phyloP scores from a whole-genome alignment of 2,329 filamentous ascomycete genomes.

The Aspergillus fischeri region DNA sequence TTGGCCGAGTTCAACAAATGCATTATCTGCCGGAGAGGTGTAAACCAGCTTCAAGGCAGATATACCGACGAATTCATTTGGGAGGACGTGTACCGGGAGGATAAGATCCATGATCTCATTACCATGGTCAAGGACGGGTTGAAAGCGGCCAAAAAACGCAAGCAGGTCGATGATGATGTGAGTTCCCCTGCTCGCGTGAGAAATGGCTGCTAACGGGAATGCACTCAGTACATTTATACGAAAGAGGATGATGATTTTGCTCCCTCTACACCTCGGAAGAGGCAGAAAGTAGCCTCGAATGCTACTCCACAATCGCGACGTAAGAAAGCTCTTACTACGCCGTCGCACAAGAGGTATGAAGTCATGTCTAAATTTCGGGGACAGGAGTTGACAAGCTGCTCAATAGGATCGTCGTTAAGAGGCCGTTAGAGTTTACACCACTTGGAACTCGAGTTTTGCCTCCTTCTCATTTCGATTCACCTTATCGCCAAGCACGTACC shows the following conservation, averaged over 20 bases:
- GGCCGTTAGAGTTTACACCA: conserved; percentile 89
- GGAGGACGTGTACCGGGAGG: conserved; percentile 76
- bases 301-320: conserved; percentile 42
- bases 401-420: conserved; percentile 66
- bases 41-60: conserved; percentile 79
- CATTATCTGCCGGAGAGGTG: conserved; percentile 85
- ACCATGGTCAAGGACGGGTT: conserved; percentile 61
- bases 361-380: conserved; percentile 19
- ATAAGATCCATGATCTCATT: conserved; percentile 61
- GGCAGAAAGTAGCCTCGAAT: conserved; percentile 47
- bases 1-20: conserved; percentile 76
- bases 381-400: conserved; percentile 11
- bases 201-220: conserved; percentile 6
- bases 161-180: conserved; percentile 37
- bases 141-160: conserved; percentile 61
- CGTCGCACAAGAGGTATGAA: conserved; percentile 57
- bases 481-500: conserved; percentile 85
- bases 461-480: conserved; percentile 69
- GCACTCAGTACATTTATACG: conserved; percentile 34
- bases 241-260: conserved; percentile 33
- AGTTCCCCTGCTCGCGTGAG: conserved; percentile 10
- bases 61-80: conserved; percentile 92
- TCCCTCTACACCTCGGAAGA: conserved; percentile 54
- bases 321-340: conserved; percentile 51
- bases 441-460: conserved; percentile 83